Conservation (phyloP, 305 asterid genomes). For the Withania somnifera region DNA sequence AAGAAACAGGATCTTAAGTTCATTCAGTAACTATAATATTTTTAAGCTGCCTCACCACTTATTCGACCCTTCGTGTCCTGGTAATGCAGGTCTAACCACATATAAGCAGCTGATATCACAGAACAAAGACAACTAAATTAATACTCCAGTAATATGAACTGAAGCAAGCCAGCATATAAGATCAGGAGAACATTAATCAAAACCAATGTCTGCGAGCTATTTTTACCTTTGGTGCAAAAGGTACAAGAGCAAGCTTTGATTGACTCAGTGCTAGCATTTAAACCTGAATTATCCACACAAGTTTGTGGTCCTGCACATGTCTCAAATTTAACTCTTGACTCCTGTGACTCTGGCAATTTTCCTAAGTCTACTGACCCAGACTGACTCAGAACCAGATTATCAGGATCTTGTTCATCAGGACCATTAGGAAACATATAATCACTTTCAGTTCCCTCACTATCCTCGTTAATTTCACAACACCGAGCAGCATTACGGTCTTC, state of each 20-base stretch:
- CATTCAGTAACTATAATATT: neutral
- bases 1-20: neutral
- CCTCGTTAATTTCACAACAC: slow-evolving; percentile 16
- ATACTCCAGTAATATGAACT: slow-evolving; percentile 1
- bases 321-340: slow-evolving; percentile 45
- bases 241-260: slow-evolving; percentile 62
- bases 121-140: slow-evolving; percentile 1
- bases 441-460: slow-evolving; percentile 12
- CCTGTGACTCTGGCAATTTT: slow-evolving; percentile 62
- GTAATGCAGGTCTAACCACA: slow-evolving; percentile 80
- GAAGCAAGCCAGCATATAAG: neutral
- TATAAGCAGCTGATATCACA: slow-evolving; percentile 50
- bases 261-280: slow-evolving; percentile 22
- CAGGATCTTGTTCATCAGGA: slow-evolving; percentile 38
- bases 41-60: slow-evolving; percentile 35
- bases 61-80: slow-evolving; percentile 69
- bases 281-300: slow-evolving; percentile 27
- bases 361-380: slow-evolving; percentile 52
- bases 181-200: neutral
- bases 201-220: neutral
- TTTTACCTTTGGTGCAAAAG: slow-evolving; percentile 75
- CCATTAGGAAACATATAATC: slow-evolving; percentile 21
- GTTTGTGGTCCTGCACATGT: slow-evolving; percentile 26
- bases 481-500: slow-evolving; percentile 6
- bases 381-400: slow-evolving; percentile 47